Base-by-base conservation (phyloP, 2,329 filamentous ascomycete species). In the Blastomyces percursus region DNA sequence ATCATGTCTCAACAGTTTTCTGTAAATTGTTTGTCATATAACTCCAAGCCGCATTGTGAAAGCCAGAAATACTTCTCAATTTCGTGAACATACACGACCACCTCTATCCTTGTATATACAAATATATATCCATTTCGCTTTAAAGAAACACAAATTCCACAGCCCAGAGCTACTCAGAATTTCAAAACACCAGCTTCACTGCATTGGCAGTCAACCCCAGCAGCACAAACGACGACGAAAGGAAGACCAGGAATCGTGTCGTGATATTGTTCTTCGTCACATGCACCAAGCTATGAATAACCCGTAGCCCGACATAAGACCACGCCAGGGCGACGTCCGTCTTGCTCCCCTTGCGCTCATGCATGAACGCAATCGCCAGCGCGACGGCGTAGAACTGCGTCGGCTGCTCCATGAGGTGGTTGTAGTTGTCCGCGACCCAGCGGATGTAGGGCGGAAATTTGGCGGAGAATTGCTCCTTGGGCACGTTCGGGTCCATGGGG, bases 321-420 rank as follows among this genome's bases (percentile, higher is more conserved):
- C 78, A 80, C 2, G 77, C 77, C 38, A 78, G 66, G 3, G 66
- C 58, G 0, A 73, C 66, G 40, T 75, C 74, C 1, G 66, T 52
- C 32, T 64, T 11, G n/a, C 67, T 63, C 48, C 62, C 60, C 32
- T 63, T 57, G n/a, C 63, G 66, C 16, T 60, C 52, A 62, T 66
- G 61, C 54, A 67, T 64, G 6, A 74, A 55, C 1, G 74, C 74
- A 44, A 79, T 65, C 1, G 71, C 70, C 7, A 79, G 68, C 12
- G 69, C 66, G 24, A 75, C 64, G 21, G 76, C 76, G 68, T 78
- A 79, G 70, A 80, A 80, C 51, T 75, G 73, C 1, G 75, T 77
- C 19, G 77, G 77, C 66, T 79, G 76, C 69, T 79, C 76, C 62
- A 74, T 68, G 58, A 79, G 68, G 62, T 79, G 72, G 66, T 77